A percentile compares a stretch with the other conserved stretches of the same genome.
These are phyloP conservation scores for Didymella glomerata DNA, from an alignment of 2,329 filamentous ascomycete species.

Conservation along the genomic window DNA sequence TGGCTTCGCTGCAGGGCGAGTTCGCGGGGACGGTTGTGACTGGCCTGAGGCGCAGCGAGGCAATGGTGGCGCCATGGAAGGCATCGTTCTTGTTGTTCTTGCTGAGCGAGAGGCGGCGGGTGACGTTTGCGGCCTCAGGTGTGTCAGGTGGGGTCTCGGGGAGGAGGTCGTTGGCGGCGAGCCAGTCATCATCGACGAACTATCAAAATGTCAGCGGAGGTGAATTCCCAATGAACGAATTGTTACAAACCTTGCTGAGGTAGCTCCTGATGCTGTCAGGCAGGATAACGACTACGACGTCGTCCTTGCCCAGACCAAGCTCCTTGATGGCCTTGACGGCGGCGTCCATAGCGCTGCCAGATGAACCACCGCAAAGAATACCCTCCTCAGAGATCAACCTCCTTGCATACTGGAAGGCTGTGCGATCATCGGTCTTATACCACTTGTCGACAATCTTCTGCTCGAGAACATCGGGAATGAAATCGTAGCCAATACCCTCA, in stretches of 20 bases:
- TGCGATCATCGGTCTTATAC: constrained; percentile 97
- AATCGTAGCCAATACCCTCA: constrained; percentile 98
- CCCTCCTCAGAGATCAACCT: constrained; percentile 93
- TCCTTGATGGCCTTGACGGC: constrained; percentile 80
- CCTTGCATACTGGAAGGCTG: constrained; percentile 90
- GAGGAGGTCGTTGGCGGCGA: constrained; percentile 93
- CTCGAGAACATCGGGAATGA: constrained; percentile 92
- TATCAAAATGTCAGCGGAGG: constrained; percentile 39
- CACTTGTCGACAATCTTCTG: constrained; percentile 84
- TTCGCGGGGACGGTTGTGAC: constrained; percentile 82
- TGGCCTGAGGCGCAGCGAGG: constrained; percentile 86
- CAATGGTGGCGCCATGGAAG: constrained; percentile 80
- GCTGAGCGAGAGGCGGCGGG: constrained; percentile 52
- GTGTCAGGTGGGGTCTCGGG: constrained; percentile 62
- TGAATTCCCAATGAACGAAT: background rate
- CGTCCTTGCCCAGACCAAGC: constrained; percentile 77
- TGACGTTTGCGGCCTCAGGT: constrained; percentile 36
- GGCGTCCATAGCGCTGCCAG: constrained; percentile 88
- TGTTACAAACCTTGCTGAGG: constrained; percentile 74
- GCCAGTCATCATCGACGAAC: constrained; percentile 99
- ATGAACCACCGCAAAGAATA: constrained; percentile 89
- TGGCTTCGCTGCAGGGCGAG: constrained; percentile 81
- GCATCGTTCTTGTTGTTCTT: constrained; percentile 65
- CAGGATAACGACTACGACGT: constrained; percentile 88
- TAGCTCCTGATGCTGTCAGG: constrained; percentile 98